Evolutionary conservation across 176 grass and related monocot species (phyloP), one percentile per base, ranked within the genome.

Genomic region (Ananas comosus): DNA sequence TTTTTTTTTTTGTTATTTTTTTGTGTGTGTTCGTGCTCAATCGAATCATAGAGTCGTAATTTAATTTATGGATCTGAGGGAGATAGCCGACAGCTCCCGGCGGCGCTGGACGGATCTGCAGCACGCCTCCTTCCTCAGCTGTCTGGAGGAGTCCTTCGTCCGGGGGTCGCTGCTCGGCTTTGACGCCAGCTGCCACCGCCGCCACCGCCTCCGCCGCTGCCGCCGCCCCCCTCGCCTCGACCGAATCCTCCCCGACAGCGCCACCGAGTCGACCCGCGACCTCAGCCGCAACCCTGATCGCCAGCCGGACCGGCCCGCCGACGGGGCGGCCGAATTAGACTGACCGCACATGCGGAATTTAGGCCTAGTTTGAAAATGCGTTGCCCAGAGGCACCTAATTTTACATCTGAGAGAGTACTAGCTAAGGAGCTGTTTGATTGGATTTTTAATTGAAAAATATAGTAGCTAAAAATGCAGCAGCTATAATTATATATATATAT

Each of bases 101-200:
- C 13, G 22, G 50, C 50, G 9, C 22, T 71, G 69, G 69, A 71
- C 69, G 69, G 69, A 57, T 51, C 51, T 57, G 69, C 69, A 27
- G 1, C 69, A 71, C 69, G 11, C 10, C 51, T 71, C 69, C 69
- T 71, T 71, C 69, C 69, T 71, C 51, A 71, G 42, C 51, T 56
- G 69, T 50, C 19, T 71, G 51, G 51, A 71, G 51, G 69, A 71
- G 51, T 71, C 69, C 13, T 57, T 71, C 11, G 51, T 71, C 17
- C 51, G 69, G 22, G 50, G 69, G 14, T 9, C 42, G 50, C 12
- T 16, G 13, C 5, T 25, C 51, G 51, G 12, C 13, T 7, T 13
- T 13, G 12, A 22, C 69, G 66, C 29, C 29, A 33, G 29, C 29
- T 19, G 33, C 42, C 14, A 47, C 48, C 22, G 24, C 69, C 10